Base-by-base conservation (phyloP, 2,329 filamentous ascomycete species). In the Xylaria sp. region DNA sequence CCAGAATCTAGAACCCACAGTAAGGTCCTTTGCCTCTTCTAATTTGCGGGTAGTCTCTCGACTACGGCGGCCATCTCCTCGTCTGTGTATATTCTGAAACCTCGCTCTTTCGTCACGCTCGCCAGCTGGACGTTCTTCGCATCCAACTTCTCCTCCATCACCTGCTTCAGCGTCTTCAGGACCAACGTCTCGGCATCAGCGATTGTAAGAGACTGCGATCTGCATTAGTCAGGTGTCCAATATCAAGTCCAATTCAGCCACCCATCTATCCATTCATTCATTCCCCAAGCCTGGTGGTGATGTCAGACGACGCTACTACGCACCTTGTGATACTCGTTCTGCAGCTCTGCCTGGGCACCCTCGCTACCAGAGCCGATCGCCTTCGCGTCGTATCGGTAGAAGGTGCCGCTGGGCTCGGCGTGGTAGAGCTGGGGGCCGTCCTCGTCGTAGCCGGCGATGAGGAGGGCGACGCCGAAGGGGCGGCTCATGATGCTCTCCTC, bases 81-180 rank as follows among this genome's bases (percentile, higher is more conserved):
- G 68, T 99, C 94, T 54, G 88, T 89, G 81, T 99, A 99, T 86
- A 99, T 97, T 78, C 91, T 89, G 83, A 99, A 99, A 52, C 94
- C 94, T 77, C 90, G 93, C 64, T 97, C 93, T 82, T 92, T 96
- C 60, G 94, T 99, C 53, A 99, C 94, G 71, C 93, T 97, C 49
- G 94, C 94, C 65, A 99, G 77, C 80, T 99, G 94, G 63, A 99
- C 94, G 71, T 99, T 99, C 85, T 99, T 99, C 61, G 92, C 85
- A 73, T 99, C 94, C 57, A 99, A 83, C 81, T 99, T 99, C 86
- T 99, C 94, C 78, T 99, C 94, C 94, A 99, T 99, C 65, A 99
- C 94, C 78, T 99, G 94, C 84, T 97, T 99, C 73, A 99, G 76
- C 37, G 94, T 99, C 85, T 97, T 97, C 69, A 99, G 81, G 47